Base-by-base conservation (phyloP, 2,329 filamentous ascomycete genomes). In the Aspergillus latus region DNA sequence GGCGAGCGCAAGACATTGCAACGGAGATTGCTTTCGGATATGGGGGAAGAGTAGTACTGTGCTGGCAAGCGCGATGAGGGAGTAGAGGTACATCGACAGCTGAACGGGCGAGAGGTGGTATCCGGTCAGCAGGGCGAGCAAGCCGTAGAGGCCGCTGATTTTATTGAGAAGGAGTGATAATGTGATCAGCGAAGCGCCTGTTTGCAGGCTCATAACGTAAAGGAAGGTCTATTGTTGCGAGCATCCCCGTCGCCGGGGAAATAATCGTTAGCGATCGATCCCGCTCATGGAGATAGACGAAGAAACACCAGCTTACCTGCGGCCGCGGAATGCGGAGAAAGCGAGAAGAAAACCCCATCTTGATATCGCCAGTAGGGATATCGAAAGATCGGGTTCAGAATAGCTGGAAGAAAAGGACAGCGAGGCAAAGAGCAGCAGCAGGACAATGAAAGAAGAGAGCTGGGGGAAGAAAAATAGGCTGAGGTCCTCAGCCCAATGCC, bases 71-170 rank as follows among this genome's bases (percentile, higher is more conserved):
- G 89, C 83, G 60, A 84, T 66, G 59, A 94, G 82, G 28, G 89
- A 94, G 81, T 96, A 96, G 48, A 96, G 82, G 80, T 96, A 97
- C 82, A 95, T 94, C 56, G 88, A 89, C 56, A 96, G 82, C 74
- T 97, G 93, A 26, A 94, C 82, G 30, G 86, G 81, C 52, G 90
- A 92, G 60, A 96, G 85, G 64, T 88, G 81, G 74, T 90, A 92
- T 70, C 93, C 93, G 26, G 92, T 96, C 62, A 96, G 80, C 64
- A 96, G 84, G 57, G 92, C 92, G 64, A 97, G 87, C 43, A 97
- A 82, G 62, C 92, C 92, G 75, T 96, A 97, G 64, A 96, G 81
- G 56, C 92, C 92, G 49, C 90, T 93, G 64, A 92, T 84, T 75
- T 96, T 96, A 82, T 97, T 97, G 77, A 97, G 87, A 54, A 95